Evolutionary conservation across 106 monocot genomes (phyloP), one percentile per base, ranked within the genome.

Genomic region (Dioscorea alata): DNA sequence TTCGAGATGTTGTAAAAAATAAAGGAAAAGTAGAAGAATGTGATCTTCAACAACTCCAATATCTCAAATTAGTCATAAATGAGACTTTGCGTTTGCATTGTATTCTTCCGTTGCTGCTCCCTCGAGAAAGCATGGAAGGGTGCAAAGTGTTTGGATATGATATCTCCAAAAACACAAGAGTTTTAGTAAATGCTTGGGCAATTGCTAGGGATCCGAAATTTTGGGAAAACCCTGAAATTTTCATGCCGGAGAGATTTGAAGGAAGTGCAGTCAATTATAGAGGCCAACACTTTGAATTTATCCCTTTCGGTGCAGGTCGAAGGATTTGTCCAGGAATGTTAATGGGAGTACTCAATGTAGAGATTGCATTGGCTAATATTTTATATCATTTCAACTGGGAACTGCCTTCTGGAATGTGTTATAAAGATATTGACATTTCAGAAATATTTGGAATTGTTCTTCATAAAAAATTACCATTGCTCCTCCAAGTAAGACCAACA

Each of bases 221-320:
- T 13, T 83, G 83, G 83, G 23, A 78, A 59, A 53, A 28, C 12
- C 78, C 78, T 8, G 49, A 63, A 0, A 60, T 63, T 70, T 79
- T 83, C 33, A 28, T 53, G 53, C 83, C 83, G 4, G 83, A 83
- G 63, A 78, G 83, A 23, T 83, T 79, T 23, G 19, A 56, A 13
- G 56, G 21, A n/a, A 59, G 18, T 21, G 32, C 19, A n/a, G 2
- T 62, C 13, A 66, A 83, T 34, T 72, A 63, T 51, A 68, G 28
- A 63, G 83, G 74, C 32, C 66, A 71, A 14, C 57, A 83, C 52
- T 79, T 64, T 51, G 16, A 50, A 13, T 32, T 68, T 42, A 59
- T 83, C 1, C 79, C 83, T 0, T 79, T 83, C 61, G 78, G 78
- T 5, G 35, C 58, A 42, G 83, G 83, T 0, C n/a, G 83, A 8